Conservation (phyloP, 257 asterid genomes). For the Penstemon eatonii region DNA sequence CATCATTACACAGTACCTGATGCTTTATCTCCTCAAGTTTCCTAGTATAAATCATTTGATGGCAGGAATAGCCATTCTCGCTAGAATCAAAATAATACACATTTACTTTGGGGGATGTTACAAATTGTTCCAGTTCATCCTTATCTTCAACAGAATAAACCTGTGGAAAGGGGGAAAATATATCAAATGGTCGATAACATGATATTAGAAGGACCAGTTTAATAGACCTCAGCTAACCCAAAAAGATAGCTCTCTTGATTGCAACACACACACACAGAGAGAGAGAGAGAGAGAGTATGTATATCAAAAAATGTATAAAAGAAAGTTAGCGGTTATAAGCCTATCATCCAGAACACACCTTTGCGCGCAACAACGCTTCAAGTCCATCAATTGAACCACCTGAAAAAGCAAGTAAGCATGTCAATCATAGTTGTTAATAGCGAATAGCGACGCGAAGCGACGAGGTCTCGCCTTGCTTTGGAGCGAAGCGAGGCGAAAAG, state of each 20-base stretch:
- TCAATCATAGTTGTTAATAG: too few species aligned
- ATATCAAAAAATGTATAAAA: constrained; percentile 18
- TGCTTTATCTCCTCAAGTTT: constrained; percentile 75
- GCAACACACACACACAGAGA: not conserved
- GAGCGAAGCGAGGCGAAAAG: too few species aligned
- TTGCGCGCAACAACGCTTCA: constrained; percentile 79
- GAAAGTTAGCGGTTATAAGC: constrained; percentile 4
- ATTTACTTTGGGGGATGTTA: constrained; percentile 69
- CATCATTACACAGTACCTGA: constrained; percentile 58
- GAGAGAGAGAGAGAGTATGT: not conserved
- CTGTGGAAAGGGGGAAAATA: constrained; percentile 35
- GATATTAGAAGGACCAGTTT: constrained; percentile 16
- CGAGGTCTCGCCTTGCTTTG: too few species aligned
- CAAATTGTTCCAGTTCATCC: constrained; percentile 66
- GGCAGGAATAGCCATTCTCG: constrained; percentile 35
- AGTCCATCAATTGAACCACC: constrained; percentile 90
- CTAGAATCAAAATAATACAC: constrained; percentile 59
- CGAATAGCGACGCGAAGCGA: too few species aligned
- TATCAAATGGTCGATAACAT: constrained; percentile 26
- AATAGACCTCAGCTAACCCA: not conserved
- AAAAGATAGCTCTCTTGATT: not conserved
- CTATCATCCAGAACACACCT: constrained; percentile 53
- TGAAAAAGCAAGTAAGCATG: constrained; percentile 40
- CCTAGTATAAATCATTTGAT: constrained; percentile 34
- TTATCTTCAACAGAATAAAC: constrained; percentile 82